Conservation (phyloP, 768 basidiomycete species). For the Boletus rex-veris region DNA sequence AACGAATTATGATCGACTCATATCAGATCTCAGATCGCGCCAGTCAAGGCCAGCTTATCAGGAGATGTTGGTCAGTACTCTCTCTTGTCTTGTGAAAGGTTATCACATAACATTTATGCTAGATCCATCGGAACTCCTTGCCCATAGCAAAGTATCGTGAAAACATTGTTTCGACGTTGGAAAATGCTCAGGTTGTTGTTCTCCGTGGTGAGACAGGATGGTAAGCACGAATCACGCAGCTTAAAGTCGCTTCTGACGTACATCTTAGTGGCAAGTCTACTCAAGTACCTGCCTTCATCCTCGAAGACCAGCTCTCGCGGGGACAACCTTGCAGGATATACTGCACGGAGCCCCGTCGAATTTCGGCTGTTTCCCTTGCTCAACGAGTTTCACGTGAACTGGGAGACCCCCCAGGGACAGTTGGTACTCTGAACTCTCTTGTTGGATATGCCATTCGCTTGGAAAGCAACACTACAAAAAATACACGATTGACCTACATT, state of each 20-base stretch:
- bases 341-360: constrained; percentile 93
- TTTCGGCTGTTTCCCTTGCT: constrained; percentile 93
- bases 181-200: constrained; percentile 78
- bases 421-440: constrained; percentile 73
- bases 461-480: constrained; percentile 79
- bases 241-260: constrained; percentile 1
- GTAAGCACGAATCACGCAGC: constrained; percentile 44
- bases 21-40: constrained; percentile 56
- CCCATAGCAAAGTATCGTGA: constrained; percentile 85
- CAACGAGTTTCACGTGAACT: constrained; percentile 91
- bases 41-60: constrained; percentile 67
- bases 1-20: constrained; percentile 47
- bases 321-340: constrained; percentile 87
- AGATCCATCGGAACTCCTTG: constrained; percentile 72
- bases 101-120: not conserved
- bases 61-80: constrained; percentile 75
- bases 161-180: constrained; percentile 65
- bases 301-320: constrained; percentile 81
- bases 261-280: constrained; percentile 86
- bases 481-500: constrained; percentile 78
- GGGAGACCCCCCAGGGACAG: constrained; percentile 75
- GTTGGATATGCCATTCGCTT: constrained; percentile 94
- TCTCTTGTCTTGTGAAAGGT: not conserved
- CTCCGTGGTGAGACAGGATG: constrained; percentile 83
- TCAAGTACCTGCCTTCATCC: constrained; percentile 89